Conservation (phyloP, 352 stramenopile genomes). For the Thalassiosira hispida region DNA sequence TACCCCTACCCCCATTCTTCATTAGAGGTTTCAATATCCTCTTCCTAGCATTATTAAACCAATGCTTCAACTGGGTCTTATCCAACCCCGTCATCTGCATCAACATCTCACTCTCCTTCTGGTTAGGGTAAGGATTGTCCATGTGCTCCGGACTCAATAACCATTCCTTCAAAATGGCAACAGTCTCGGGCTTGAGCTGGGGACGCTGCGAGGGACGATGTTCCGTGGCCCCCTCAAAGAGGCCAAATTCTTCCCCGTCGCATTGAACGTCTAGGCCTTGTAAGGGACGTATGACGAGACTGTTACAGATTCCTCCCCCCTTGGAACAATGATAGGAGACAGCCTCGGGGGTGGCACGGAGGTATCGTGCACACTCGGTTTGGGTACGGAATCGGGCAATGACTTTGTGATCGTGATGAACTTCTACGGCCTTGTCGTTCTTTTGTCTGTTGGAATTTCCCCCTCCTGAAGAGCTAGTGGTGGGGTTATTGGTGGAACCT, state of each 20-base stretch:
- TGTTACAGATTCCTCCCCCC: conserved; percentile 46
- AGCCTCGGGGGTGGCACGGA: conserved; percentile 48
- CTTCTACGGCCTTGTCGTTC: conserved; percentile 46
- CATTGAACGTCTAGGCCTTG: too few relatives aligned
- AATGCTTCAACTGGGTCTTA: conserved; percentile 56
- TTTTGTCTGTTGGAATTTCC: conserved; percentile 39
- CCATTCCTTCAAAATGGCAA: conserved; percentile 49
- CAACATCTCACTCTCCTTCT: conserved; percentile 27
- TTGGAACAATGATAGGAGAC: conserved; percentile 53
- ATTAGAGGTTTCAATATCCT: conserved; percentile 56
- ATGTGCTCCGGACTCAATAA: conserved; percentile 45
- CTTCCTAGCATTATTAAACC: conserved; percentile 61
- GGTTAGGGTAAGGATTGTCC: conserved; percentile 52
- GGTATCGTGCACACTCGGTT: conserved; percentile 44
- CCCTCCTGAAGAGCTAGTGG: not conserved
- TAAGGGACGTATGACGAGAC: conserved; percentile 30
- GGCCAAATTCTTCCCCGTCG: too few relatives aligned
- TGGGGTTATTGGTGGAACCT: not conserved
- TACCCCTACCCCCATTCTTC: conserved; percentile 2
- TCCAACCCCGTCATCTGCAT: conserved; percentile 50
- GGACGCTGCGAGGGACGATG: conserved; percentile 31
- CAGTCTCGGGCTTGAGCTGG: conserved; percentile 44
- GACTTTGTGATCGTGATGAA: conserved; percentile 25
- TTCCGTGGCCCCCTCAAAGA: conserved; percentile 39
- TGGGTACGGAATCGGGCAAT: conserved; percentile 49